A percentile compares a stretch with the other conserved stretches of the same genome.
These are phyloP conservation scores for Hypocreales sp. DNA, from an alignment of 2,329 filamentous ascomycete genomes.

Conservation along the genomic window DNA sequence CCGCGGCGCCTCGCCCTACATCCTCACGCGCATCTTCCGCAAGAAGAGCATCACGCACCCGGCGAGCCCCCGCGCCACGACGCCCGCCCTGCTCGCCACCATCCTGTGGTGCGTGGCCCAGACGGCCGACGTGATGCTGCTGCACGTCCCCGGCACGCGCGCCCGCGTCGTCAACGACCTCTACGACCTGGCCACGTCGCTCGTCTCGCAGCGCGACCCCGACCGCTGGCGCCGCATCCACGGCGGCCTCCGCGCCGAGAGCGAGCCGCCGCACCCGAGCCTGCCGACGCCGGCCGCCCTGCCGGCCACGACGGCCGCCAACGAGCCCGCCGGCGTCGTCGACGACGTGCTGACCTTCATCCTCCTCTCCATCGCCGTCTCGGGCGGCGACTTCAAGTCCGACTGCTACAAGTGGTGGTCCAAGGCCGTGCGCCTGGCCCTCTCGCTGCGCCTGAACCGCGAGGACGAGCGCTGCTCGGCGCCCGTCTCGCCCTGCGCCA, in stretches of 20 bases:
- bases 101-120: slow-evolving; percentile 33
- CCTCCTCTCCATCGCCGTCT: slow-evolving; percentile 28
- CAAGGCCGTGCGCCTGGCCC: slow-evolving; percentile 23
- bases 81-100: slow-evolving; percentile 27
- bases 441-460: slow-evolving; percentile 19
- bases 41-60: slow-evolving; percentile 25
- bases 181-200: slow-evolving; percentile 18
- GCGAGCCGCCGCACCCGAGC: slow-evolving; percentile 12
- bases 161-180: slow-evolving; percentile 21
- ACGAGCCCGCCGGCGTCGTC: slow-evolving; percentile 17
- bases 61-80: slow-evolving; percentile 21
- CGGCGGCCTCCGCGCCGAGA: slow-evolving; percentile 17
- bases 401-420: slow-evolving; percentile 32
- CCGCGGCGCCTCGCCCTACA: slow-evolving; percentile 28
- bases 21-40: slow-evolving; percentile 28
- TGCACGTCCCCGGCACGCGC: slow-evolving; percentile 23
- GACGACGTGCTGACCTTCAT: slow-evolving; percentile 30
- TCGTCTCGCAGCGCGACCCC: slow-evolving; percentile 19
- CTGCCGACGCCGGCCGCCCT: slow-evolving; percentile 8
- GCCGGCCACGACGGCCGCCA: slow-evolving; percentile 15
- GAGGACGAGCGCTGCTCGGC: slow-evolving; percentile 19
- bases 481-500: slow-evolving; percentile 13
- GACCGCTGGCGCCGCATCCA: slow-evolving; percentile 21
- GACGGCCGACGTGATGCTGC: slow-evolving; percentile 26
- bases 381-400: slow-evolving; percentile 30